A percentile compares a stretch with the other conserved stretches of the same genome.
Conservation (phyloP, 139 green algal species). For the Zygnema circumcarinatum region DNA sequence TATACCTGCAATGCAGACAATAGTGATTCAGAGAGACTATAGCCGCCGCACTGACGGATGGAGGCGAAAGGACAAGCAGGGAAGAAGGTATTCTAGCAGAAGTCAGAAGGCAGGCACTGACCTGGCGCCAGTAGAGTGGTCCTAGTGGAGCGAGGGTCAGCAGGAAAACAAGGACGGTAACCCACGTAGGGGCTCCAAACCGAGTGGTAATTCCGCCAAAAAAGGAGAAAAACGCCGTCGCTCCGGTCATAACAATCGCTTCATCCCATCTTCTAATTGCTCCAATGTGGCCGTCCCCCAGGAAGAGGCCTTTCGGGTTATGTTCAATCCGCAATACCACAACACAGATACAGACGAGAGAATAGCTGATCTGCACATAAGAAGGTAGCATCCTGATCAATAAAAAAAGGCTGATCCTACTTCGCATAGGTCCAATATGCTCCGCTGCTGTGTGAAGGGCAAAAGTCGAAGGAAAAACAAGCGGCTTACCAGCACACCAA, state of each 20-base stretch:
- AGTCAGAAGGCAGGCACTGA: background rate
- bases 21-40: background rate
- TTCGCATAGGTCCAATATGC: no score
- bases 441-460: no score
- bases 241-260: constrained; percentile 4
- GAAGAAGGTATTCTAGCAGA: background rate
- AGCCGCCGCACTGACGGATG: background rate
- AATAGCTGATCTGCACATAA: constrained; percentile 33
- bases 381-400: no score
- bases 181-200: background rate
- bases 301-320: background rate
- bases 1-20: constrained; percentile 15
- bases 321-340: background rate
- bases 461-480: no score
- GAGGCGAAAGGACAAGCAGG: background rate
- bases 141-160: background rate
- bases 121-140: constrained; percentile 9
- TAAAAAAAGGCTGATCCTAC: no score
- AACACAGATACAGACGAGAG: constrained; percentile 44
- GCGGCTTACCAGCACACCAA: constrained; percentile 48
- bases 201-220: constrained; percentile 7
- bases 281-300: background rate
- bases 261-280: constrained; percentile 25
- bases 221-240: background rate
- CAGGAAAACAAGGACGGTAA: background rate